phyloP scores from a whole-genome alignment of 768 basidiomycete genomes.

The Lactarius deliciosus region DNA sequence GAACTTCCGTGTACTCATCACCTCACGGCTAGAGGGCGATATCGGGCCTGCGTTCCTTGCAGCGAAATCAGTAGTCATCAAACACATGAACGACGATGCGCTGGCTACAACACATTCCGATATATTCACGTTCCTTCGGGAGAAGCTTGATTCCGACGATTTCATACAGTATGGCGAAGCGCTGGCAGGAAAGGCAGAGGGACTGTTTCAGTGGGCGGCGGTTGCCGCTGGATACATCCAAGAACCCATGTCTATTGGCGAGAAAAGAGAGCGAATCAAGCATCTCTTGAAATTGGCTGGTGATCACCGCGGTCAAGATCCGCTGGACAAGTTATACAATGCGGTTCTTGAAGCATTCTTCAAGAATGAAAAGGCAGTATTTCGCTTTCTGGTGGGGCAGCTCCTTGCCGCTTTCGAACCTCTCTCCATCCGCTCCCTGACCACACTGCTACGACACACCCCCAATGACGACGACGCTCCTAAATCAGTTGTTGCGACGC shows the following conservation, averaged over 20 bases:
- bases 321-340: not conserved
- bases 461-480: not conserved
- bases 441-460: not conserved
- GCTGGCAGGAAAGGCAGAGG: not conserved
- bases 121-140: not conserved
- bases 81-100: not conserved
- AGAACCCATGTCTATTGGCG: not conserved
- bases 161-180: not conserved
- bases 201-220: not conserved
- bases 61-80: not conserved
- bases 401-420: slow-evolving; percentile 5
- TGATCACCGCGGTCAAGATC: not conserved
- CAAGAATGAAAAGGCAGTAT: not conserved
- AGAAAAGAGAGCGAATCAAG: not conserved
- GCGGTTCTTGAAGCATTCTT: not conserved
- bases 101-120: not conserved
- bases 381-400: slow-evolving; percentile 6
- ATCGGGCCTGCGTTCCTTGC: not conserved
- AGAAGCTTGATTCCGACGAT: not conserved
- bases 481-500: not conserved
- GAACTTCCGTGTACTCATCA: slow-evolving; percentile 11
- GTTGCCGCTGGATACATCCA: slow-evolving; percentile 2
- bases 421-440: slow-evolving; percentile 3
- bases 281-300: not conserved
- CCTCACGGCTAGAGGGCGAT: not conserved